phyloP scores from a whole-genome alignment of 495 filamentous ascomycete species.

The Aspergillus ellipticus region DNA sequence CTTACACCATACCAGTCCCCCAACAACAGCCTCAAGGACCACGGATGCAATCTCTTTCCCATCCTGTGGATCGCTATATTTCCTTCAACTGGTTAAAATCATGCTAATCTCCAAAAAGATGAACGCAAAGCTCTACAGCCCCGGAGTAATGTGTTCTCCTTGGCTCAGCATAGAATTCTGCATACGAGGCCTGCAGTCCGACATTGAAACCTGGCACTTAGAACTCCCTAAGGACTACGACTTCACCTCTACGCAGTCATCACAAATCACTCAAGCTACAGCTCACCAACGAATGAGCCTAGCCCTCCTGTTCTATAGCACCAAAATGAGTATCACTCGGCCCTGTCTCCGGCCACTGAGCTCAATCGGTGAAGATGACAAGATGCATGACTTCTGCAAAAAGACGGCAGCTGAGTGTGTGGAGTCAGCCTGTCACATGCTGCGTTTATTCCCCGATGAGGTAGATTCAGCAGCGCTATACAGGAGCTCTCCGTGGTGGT shows the following conservation, averaged over 20 bases:
- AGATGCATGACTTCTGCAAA: constrained; percentile 46
- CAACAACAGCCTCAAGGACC: constrained; percentile 13
- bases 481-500: constrained; percentile 59
- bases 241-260: constrained; percentile 26
- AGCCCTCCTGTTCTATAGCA: constrained; percentile 55
- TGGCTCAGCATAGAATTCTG: constrained; percentile 48
- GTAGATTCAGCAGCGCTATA: constrained; percentile 41
- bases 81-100: constrained; percentile 44
- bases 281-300: constrained; percentile 42
- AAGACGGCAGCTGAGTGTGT: constrained; percentile 55
- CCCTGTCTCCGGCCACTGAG: constrained; percentile 58
- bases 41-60: constrained; percentile 30
- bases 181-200: constrained; percentile 37
- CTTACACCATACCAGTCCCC: constrained; percentile 5
- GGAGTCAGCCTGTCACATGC: constrained; percentile 51
- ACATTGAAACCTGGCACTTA: constrained; percentile 39
- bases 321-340: constrained; percentile 56
- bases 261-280: constrained; percentile 27
- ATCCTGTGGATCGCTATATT: constrained; percentile 47
- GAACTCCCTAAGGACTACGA: constrained; percentile 38
- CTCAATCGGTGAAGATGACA: constrained; percentile 26
- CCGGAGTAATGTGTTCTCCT: constrained; percentile 43
- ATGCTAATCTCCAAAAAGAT: constrained; percentile 51
- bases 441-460: constrained; percentile 51
- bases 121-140: constrained; percentile 54